phyloP scores from a whole-genome alignment of 345 rosid species.

The Nasturtium officinale region DNA sequence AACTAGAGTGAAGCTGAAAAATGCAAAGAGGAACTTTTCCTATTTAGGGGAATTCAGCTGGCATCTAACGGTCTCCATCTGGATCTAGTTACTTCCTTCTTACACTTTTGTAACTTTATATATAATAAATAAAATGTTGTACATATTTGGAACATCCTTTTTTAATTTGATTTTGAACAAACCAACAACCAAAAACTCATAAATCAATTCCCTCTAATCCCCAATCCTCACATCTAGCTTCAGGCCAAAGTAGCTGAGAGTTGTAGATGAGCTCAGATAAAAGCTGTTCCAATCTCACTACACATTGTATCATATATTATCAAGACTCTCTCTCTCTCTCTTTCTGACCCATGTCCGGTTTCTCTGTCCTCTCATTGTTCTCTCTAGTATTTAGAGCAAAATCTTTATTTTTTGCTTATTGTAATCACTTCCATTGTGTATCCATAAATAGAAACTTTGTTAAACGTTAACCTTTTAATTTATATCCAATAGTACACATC shows the following conservation, averaged over 20 bases:
- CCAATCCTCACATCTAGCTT: slow-evolving; percentile 50
- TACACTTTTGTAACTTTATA: slow-evolving; percentile 31
- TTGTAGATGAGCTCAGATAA: slow-evolving; percentile 64
- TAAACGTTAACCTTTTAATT: slow-evolving; percentile 32
- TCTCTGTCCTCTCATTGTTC: slow-evolving; percentile 43
- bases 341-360: slow-evolving; percentile 40
- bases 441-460: slow-evolving; percentile 45
- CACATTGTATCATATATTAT: slow-evolving; percentile 44
- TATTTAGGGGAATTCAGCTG: slow-evolving; percentile 68
- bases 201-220: slow-evolving; percentile 39
- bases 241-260: slow-evolving; percentile 82
- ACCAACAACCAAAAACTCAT: slow-evolving; percentile 39
- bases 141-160: slow-evolving; percentile 12
- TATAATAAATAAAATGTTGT: background rate
- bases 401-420: slow-evolving; percentile 29
- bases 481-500: slow-evolving; percentile 28
- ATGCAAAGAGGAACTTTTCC: slow-evolving; percentile 47
- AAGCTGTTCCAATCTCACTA: slow-evolving; percentile 68
- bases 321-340: slow-evolving; percentile 40
- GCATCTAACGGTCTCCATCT: slow-evolving; percentile 57
- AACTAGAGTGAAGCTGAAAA: slow-evolving; percentile 45
- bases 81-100: slow-evolving; percentile 38
- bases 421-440: slow-evolving; percentile 43
- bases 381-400: slow-evolving; percentile 16
- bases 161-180: slow-evolving; percentile 2